A percentile compares a stretch with the other conserved stretches of the same genome.
phyloP scores from a whole-genome alignment of 176 grass and related monocot genomes.

The Hyparrhenia diplandra region DNA sequence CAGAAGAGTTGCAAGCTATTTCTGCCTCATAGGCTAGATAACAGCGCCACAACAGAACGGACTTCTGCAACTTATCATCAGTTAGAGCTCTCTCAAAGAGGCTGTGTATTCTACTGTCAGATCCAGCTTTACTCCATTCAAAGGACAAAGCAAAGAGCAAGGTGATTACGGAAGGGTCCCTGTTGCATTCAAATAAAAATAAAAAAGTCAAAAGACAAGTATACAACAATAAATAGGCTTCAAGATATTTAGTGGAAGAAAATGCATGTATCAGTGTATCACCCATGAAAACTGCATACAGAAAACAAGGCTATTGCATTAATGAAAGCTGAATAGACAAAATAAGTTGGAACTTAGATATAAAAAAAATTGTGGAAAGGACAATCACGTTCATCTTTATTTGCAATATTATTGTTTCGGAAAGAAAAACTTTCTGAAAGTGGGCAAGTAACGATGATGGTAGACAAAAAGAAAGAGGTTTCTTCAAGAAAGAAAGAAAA shows the following conservation, averaged over 20 bases:
- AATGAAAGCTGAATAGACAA: not conserved
- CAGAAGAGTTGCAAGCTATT: constrained; percentile 59
- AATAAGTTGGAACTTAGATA: not conserved
- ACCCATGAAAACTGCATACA: not conserved
- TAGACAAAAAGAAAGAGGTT: not conserved
- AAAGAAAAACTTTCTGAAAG: not conserved
- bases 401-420: not conserved
- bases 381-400: not conserved
- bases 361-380: not conserved
- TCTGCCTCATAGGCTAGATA: constrained; percentile 83
- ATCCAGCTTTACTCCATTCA: constrained; percentile 71
- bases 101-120: constrained; percentile 79
- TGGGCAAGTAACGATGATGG: not conserved
- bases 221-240: constrained; percentile 3
- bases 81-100: constrained; percentile 89
- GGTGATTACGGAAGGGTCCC: constrained; percentile 71
- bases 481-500: not conserved
- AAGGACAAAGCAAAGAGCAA: constrained; percentile 83
- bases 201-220: constrained; percentile 1
- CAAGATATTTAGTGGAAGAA: not conserved
- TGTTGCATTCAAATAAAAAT: constrained; percentile 27
- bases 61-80: constrained; percentile 86
- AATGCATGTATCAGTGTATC: not conserved
- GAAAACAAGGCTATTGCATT: not conserved
- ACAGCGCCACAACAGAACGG: constrained; percentile 82